Conservation (phyloP, 192 early-diverging fungal species). For the Coemansia sp. region DNA sequence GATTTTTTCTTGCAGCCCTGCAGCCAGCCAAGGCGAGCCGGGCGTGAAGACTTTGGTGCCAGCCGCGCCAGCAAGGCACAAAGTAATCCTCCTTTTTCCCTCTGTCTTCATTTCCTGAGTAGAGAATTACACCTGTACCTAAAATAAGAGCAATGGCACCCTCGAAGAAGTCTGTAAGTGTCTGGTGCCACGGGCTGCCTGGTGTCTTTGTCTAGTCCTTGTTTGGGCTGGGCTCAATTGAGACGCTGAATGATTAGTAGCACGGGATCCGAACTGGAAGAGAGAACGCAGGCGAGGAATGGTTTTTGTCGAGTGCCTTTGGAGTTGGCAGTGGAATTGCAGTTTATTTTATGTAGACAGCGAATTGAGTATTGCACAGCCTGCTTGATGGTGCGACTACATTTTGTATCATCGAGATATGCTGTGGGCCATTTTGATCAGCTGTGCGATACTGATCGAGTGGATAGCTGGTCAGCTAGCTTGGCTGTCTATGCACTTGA, state of each 20-base stretch:
- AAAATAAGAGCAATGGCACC: constrained; percentile 52
- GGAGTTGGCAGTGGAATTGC: too few relatives aligned
- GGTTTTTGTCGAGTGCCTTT: too few relatives aligned
- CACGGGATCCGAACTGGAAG: not conserved
- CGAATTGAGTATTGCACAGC: not conserved
- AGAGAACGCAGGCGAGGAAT: not conserved
- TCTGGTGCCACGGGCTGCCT: constrained; percentile 3
- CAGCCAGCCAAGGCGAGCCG: not conserved
- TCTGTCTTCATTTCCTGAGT: constrained; percentile 36
- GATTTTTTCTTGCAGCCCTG: constrained; percentile 7
- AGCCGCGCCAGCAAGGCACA: not conserved
- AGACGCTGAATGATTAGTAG: not conserved
- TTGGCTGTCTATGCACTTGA: not conserved
- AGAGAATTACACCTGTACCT: constrained; percentile 31
- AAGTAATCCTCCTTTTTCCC: constrained; percentile 42
- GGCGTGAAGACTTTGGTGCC: constrained; percentile 4
- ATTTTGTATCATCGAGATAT: too few relatives aligned
- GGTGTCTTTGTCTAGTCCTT: not conserved
- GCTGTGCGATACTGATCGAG: too few relatives aligned
- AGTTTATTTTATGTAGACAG: not conserved
- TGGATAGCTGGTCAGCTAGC: not conserved
- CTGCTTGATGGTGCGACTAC: not conserved
- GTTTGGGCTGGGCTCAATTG: not conserved
- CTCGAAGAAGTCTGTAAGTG: constrained; percentile 55
- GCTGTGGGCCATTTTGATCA: not conserved